Conservation (phyloP, 1,284 basidiomycete species). For the Cryptococcus sp. region DNA sequence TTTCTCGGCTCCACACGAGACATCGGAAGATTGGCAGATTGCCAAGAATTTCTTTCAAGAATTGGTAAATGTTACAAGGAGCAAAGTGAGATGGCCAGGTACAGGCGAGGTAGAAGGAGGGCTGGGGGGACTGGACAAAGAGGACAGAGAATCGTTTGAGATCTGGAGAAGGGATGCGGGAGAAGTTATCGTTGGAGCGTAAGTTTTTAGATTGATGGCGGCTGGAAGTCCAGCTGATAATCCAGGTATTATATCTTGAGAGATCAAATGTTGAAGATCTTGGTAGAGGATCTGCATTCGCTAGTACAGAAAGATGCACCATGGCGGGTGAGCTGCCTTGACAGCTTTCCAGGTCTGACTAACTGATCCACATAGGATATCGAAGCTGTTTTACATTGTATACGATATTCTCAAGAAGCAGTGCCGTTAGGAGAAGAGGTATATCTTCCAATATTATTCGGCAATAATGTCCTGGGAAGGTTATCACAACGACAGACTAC, state of each 20-base stretch:
- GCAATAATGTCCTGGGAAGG: slow-evolving; percentile 60
- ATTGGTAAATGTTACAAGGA: slow-evolving; percentile 63
- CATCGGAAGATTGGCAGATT: slow-evolving; percentile 50
- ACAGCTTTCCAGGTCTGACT: not conserved
- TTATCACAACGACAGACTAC: slow-evolving; percentile 58
- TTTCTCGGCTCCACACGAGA: slow-evolving; percentile 52
- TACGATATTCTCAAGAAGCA: slow-evolving; percentile 79
- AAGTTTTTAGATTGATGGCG: slow-evolving; percentile 36
- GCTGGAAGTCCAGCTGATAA: not conserved
- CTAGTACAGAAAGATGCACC: slow-evolving; percentile 42
- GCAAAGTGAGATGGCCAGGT: slow-evolving; percentile 68
- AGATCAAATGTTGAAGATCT: slow-evolving; percentile 69
- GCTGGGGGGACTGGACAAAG: slow-evolving; percentile 59
- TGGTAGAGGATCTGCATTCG: slow-evolving; percentile 59
- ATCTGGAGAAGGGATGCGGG: slow-evolving; percentile 77
- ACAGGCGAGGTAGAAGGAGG: slow-evolving; percentile 46
- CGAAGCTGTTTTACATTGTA: slow-evolving; percentile 76
- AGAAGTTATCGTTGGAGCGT: slow-evolving; percentile 86
- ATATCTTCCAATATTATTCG: slow-evolving; percentile 65
- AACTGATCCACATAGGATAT: slow-evolving; percentile 56
- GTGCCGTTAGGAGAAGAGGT: slow-evolving; percentile 67
- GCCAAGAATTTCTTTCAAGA: slow-evolving; percentile 73
- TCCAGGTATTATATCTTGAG: slow-evolving; percentile 79
- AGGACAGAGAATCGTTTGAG: slow-evolving; percentile 35
- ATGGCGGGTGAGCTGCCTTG: slow-evolving; percentile 63